Base-by-base conservation (phyloP, 495 filamentous ascomycete genomes). In the Penicillium canariense region DNA sequence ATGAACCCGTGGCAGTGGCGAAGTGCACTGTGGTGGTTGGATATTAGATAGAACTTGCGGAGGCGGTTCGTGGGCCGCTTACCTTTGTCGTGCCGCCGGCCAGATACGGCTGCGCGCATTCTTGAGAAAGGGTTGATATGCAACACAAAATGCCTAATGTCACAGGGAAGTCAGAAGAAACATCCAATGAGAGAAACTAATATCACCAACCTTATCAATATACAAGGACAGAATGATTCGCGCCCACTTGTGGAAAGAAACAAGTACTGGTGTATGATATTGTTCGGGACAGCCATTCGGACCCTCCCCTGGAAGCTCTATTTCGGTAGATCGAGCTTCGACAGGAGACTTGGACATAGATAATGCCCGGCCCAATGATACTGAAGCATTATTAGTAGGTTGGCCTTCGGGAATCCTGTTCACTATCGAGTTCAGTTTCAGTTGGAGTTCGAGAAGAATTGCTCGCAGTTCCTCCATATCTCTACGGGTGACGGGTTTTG, bases 61-160 rank as follows among this genome's bases (percentile, higher is more conserved):
- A 11, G 6, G 11, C 8, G 17, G 26, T 65, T 30, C 12, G 17
- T 0, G 12, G 6, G 11, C 8, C 17, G 26, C 66, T 30, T 61
- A 79, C 77, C 78, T 80, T 51, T 80, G 78, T 40, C 79, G 67
- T 20, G 77, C 77, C 30, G 76, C 68, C 18, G 76, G 72, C 80
- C 80, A 82, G 12, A 82, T 72, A 12, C 69, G 68, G 56, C 78
- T 82, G 48, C 76, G 78, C n/a, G 77, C 72, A 52, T 79, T 82
- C 48, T 81, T 82, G 6, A 82, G 62, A 26, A 82, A 80, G 22
- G 79, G 77, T 55, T 82, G 79, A 55, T 81, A 81, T 10, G 79
- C 70, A 44, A 82, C 77, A 45, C 76, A 80, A 46, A 79, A 82
- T 1, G 79, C 77, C 65, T 78, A 44, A 25, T 54, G 25, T 5